Percentiles rank a stretch among this genome's conserved stretches.
These are phyloP conservation scores for Spinacia oleracea DNA, from an alignment of 179 eudicot species.

Conservation along the genomic window DNA sequence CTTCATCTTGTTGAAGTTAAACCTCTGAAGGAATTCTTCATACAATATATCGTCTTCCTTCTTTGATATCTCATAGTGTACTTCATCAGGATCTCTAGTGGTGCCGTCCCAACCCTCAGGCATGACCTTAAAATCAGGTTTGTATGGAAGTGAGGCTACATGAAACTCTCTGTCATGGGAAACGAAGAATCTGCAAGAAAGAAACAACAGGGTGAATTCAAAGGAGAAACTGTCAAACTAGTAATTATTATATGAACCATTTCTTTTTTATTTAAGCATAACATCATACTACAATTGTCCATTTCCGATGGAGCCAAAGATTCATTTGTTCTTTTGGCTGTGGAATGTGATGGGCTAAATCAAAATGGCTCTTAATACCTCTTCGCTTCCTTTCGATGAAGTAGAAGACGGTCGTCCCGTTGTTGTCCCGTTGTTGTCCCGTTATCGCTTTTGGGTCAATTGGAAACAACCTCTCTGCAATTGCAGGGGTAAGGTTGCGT, in stretches of 20 bases:
- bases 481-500: too few species aligned
- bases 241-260: too few species aligned
- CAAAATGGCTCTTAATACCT: too few species aligned
- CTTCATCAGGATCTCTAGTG: conserved; percentile 90
- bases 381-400: too few species aligned
- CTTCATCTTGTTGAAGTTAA: conserved; percentile 89
- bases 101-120: conserved; percentile 99
- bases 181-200: conserved; percentile 64
- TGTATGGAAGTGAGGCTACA: conserved; percentile 88
- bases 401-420: too few species aligned
- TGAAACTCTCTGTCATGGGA: conserved; percentile 90
- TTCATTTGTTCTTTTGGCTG: too few species aligned
- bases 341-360: too few species aligned
- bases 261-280: not conserved
- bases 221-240: not conserved
- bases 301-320: too few species aligned
- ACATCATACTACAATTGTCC: too few species aligned
- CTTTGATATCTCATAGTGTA: conserved; percentile 91
- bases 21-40: conserved; percentile 74
- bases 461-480: too few species aligned
- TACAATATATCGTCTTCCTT: conserved; percentile 79
- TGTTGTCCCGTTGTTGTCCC: too few species aligned
- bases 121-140: conserved; percentile 96
- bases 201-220: not conserved
- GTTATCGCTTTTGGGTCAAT: too few species aligned